A percentile compares a stretch with the other conserved stretches of the same genome.
These are phyloP conservation scores for Aeminium ludgeri DNA, from an alignment of 495 filamentous ascomycete species.

Conservation along the genomic window DNA sequence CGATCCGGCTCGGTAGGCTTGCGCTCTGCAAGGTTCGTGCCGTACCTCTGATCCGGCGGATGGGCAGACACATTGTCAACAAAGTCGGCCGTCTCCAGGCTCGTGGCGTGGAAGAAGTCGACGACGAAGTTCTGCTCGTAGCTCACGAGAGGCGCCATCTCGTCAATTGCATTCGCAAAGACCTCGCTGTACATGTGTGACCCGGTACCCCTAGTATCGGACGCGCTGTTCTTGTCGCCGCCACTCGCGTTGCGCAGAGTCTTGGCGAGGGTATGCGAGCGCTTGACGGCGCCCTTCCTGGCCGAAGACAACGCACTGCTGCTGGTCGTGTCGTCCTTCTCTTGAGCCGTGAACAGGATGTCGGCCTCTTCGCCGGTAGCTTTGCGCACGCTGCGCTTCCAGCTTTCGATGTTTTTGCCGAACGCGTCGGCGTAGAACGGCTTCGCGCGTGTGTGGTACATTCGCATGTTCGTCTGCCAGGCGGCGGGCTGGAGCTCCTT, in stretches of 20 bases:
- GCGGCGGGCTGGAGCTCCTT: slow-evolving; percentile 63
- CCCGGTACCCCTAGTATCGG: slow-evolving; percentile 49
- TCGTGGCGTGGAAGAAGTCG: slow-evolving; percentile 81
- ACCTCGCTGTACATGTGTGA: slow-evolving; percentile 61
- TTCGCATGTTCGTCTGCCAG: slow-evolving; percentile 60
- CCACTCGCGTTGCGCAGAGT: slow-evolving; percentile 52
- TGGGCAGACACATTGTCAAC: slow-evolving; percentile 53
- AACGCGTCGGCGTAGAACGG: slow-evolving; percentile 71
- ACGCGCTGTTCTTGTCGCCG: slow-evolving; percentile 41
- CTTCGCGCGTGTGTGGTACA: slow-evolving; percentile 62
- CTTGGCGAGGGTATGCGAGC: slow-evolving; percentile 62
- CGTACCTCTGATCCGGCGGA: slow-evolving; percentile 46
- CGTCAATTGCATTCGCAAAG: slow-evolving; percentile 63
- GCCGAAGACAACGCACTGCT: slow-evolving; percentile 48
- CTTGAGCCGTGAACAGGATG: slow-evolving; percentile 68
- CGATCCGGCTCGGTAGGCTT: slow-evolving; percentile 72
- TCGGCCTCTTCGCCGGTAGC: slow-evolving; percentile 72
- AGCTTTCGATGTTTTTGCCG: slow-evolving; percentile 56
- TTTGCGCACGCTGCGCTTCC: slow-evolving; percentile 70
- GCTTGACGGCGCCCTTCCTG: slow-evolving; percentile 80
- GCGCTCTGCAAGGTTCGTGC: slow-evolving; percentile 51
- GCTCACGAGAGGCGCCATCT: slow-evolving; percentile 60
- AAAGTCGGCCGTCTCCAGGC: slow-evolving; percentile 61
- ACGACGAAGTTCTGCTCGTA: slow-evolving; percentile 91
- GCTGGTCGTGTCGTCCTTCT: slow-evolving; percentile 51